Evolutionary conservation across 768 basidiomycete species (phyloP).

Genomic region (Naganishia vaughanmartiniae): DNA sequence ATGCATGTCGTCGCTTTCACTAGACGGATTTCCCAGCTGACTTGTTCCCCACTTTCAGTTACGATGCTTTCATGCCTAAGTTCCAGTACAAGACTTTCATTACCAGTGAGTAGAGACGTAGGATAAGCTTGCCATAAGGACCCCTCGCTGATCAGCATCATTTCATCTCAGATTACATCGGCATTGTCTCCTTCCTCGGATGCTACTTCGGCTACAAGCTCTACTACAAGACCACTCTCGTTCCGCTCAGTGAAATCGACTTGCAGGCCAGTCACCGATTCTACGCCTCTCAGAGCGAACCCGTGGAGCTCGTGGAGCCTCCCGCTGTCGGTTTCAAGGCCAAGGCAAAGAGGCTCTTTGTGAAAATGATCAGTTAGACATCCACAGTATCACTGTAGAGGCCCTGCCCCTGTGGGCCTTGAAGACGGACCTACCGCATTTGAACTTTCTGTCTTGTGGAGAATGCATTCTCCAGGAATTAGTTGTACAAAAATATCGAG

Average conservation of each 20-base stretch:
- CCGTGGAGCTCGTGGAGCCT: neutral
- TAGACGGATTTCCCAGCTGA: neutral
- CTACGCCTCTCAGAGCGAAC: neutral
- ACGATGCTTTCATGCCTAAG: slow-evolving; percentile 61
- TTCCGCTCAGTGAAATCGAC: slow-evolving; percentile 9
- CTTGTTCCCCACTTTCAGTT: slow-evolving; percentile 28
- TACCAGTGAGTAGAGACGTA: slow-evolving; percentile 6
- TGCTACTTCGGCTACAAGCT: slow-evolving; percentile 23
- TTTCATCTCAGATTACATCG: slow-evolving; percentile 6
- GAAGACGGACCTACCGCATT: too few relatives aligned
- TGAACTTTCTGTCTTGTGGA: too few relatives aligned
- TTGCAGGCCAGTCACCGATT: slow-evolving; percentile 18
- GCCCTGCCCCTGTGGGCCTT: neutral
- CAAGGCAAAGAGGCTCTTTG: slow-evolving; percentile 15
- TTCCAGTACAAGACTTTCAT: slow-evolving; percentile 57
- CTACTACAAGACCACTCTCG: slow-evolving; percentile 19
- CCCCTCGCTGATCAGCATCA: neutral
- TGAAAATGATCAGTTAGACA: slow-evolving; percentile 2
- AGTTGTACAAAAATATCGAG: too few relatives aligned
- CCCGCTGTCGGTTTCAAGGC: slow-evolving; percentile 22
- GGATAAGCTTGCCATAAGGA: neutral
- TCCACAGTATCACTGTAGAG: neutral
- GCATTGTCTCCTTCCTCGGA: slow-evolving; percentile 11
- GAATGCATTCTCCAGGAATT: too few relatives aligned
- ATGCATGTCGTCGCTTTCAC: neutral